These are phyloP conservation scores for Fusarium phyllophilum DNA, from an alignment of 2,329 filamentous ascomycete genomes.

Conservation along the genomic window DNA sequence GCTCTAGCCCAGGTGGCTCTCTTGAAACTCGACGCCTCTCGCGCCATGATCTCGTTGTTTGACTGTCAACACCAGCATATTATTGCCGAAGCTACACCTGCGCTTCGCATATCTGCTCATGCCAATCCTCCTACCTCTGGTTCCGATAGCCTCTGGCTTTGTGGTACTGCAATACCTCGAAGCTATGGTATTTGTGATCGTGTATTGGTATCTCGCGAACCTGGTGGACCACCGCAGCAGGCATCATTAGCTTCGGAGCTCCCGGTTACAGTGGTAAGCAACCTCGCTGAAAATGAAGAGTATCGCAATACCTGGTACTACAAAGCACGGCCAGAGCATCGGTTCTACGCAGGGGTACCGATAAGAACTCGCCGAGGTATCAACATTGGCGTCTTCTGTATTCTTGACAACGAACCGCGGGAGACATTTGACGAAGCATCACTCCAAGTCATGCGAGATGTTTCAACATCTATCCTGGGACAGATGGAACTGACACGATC, in stretches of 20 bases:
- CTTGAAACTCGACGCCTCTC: constrained; percentile 53
- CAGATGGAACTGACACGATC: constrained; percentile 49
- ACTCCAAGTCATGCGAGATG: constrained; percentile 41
- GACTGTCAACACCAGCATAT: constrained; percentile 60
- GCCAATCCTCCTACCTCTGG: constrained; percentile 31
- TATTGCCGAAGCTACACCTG: constrained; percentile 61
- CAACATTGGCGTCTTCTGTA: constrained; percentile 54
- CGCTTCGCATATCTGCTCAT: constrained; percentile 48
- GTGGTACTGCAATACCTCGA: constrained; percentile 47
- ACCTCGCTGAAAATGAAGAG: constrained; percentile 48
- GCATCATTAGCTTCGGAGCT: constrained; percentile 10
- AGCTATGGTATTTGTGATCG: constrained; percentile 44
- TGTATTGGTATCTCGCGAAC: constrained; percentile 21
- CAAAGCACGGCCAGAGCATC: constrained; percentile 31
- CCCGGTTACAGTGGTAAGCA: constrained; percentile 48
- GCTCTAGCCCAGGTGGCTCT: constrained; percentile 61
- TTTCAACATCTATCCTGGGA: constrained; percentile 48
- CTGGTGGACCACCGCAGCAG: not conserved
- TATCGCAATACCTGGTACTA: constrained; percentile 35
- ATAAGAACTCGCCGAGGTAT: constrained; percentile 52
- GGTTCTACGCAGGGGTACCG: constrained; percentile 55
- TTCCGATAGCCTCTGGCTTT: constrained; percentile 43
- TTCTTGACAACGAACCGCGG: constrained; percentile 38
- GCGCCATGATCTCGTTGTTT: constrained; percentile 62
- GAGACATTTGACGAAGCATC: constrained; percentile 41